Evolutionary conservation across 2,329 filamentous ascomycete species (phyloP), one percentile per base, ranked within the genome.

Genomic region (Neonectria punicea): DNA sequence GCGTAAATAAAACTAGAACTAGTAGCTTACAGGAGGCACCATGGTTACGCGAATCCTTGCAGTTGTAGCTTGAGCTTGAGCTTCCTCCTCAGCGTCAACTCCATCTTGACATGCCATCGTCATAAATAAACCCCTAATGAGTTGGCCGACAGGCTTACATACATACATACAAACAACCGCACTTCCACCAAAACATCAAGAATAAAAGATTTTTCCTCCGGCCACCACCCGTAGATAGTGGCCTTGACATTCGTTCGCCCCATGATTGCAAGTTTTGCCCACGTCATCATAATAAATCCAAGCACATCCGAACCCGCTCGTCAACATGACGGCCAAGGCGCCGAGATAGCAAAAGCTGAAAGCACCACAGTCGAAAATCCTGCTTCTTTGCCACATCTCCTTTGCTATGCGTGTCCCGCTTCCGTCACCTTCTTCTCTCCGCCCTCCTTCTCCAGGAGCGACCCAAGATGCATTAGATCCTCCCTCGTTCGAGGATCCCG

Each of bases 401-500:
- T 49, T 68, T 32, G 71, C 58, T 51, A 63, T 28, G 47, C 63
- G 18, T 44, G 63, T 46, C 9, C 61, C 53, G 43, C 63, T 60
- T 34, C 60, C 20, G 59, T 55, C 34, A 65, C 59, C 16, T 69
- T 70, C 22, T 70, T 67, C 59, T 72, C 71, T 5, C 69, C 68
- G 20, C 81, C 80, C 66, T 85, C 80, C 67, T 83, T 84, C 59
- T 88, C 87, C 13, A 90, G 75, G 20, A 89, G 79, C 50, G 80
- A 78, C 39, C 86, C 87, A 4, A 91, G 80, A 58, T 87, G 82
- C 55, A 84, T 80, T 18, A 90, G 77, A 72, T 94, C 89, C 2
- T 89, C 85, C 22, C 88, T 84, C 0, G 92, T 88, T 22, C 85
- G 85, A 0, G 89, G 88, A 59, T 93, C 89, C 11, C 85, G 83